Evolutionary conservation across 1,284 basidiomycete species (phyloP).

Genomic region (Agaricales sp.): DNA sequence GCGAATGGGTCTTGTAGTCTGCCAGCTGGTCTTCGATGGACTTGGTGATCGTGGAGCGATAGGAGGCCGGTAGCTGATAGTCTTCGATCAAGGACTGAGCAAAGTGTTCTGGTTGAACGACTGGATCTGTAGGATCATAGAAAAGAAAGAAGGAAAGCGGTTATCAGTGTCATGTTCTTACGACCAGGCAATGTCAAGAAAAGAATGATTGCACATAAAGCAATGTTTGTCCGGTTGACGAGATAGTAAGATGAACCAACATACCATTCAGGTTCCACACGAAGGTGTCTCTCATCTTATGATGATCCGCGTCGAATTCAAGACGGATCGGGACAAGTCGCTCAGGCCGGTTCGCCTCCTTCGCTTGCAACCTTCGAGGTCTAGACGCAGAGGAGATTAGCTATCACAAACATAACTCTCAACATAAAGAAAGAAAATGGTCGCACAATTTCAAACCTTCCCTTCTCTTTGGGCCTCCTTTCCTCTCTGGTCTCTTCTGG

Average conservation of each 20-base stretch:
- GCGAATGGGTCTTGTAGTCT: slow-evolving; percentile 64
- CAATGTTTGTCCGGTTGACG: too few relatives aligned
- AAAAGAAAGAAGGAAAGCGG: slow-evolving; percentile 5
- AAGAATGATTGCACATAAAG: too few relatives aligned
- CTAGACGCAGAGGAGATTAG: not conserved
- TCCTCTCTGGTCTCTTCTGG: not conserved
- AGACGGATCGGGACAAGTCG: slow-evolving; percentile 87
- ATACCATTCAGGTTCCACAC: slow-evolving; percentile 92
- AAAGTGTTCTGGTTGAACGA: slow-evolving; percentile 85
- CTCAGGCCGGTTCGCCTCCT: slow-evolving; percentile 36
- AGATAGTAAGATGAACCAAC: slow-evolving; percentile 15
- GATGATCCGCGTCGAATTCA: slow-evolving; percentile 89
- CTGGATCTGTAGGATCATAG: slow-evolving; percentile 47
- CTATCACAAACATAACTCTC: not conserved
- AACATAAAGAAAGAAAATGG: not conserved
- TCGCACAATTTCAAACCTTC: not conserved
- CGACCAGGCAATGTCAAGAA: too few relatives aligned
- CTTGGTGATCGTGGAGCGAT: slow-evolving; percentile 70
- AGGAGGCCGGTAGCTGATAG: slow-evolving; percentile 67
- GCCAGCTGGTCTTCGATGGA: slow-evolving; percentile 82
- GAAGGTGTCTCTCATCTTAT: slow-evolving; percentile 92
- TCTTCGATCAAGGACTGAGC: slow-evolving; percentile 90
- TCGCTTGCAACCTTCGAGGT: not conserved
- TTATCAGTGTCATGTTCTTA: slow-evolving; percentile 1
- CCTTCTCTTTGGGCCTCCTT: not conserved